Evolutionary conservation across 2,329 filamentous ascomycete species (phyloP), one percentile per base, ranked within the genome.

Genomic region (Eutypella sp.): DNA sequence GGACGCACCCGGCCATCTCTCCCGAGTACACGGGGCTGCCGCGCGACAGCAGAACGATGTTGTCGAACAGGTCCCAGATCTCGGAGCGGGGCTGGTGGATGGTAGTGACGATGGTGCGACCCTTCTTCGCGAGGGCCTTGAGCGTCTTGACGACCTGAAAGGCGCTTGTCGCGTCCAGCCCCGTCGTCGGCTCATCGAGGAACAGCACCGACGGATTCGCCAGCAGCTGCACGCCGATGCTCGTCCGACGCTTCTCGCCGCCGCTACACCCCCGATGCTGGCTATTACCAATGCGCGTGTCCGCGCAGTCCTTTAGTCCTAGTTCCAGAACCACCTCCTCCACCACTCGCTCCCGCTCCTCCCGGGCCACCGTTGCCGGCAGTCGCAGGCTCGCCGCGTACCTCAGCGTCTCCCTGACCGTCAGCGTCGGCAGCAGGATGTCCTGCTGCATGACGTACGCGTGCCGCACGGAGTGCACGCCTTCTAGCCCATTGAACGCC

Each of bases 361-460:
- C 70, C 10, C 71, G 64, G 0, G 76, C 80, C 1, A 79, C 81
- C 0, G 80, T 75, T 0, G 83, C 71, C 0, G 85, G 84, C 0
- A 91, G 68, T 22, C 86, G 77, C 45, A 91, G 66, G 56, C 88
- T 80, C 2, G 87, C 87, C 2, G 86, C 81, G 61, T 89, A 91
- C 46, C 69, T 76, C 19, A 91, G 65, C 0, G 87, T 91, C 61
- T 91, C 87, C 31, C 86, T 74, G 10, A 90, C 86, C 0, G 86
- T 91, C 47, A 91, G 67, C 0, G 84, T 85, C 0, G 86, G 83
- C 1, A 89, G 70, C 1, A 91, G 68, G 13, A 89, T 75, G 57
- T 91, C 87, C 55, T 89, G 84, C 59, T 90, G 84, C 74, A 85
- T 86, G 18, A 87, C 85, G 68, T 89, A 87, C 41, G 83, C 77